These are phyloP conservation scores for Fulvia fulva DNA, from an alignment of 2,329 filamentous ascomycete genomes.

Conservation along the genomic window DNA sequence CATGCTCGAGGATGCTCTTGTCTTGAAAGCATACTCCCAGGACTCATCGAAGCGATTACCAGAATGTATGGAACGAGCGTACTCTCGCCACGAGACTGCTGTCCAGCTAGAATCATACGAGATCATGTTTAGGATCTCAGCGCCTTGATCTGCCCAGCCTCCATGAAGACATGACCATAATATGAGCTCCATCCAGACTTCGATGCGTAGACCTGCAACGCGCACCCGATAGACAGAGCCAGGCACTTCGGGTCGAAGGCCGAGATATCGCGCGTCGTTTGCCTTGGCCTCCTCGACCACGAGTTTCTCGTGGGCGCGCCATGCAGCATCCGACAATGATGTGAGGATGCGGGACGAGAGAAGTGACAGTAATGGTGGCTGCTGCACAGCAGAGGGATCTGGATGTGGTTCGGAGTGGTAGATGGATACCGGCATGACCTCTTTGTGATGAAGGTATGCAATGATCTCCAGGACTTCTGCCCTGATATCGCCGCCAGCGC, in stretches of 20 bases:
- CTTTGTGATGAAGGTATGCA: constrained; percentile 45
- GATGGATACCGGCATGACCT: constrained; percentile 45
- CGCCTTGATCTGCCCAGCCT: constrained; percentile 43
- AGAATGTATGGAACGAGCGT: constrained; percentile 31
- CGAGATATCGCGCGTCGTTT: constrained; percentile 36
- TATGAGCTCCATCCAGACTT: constrained; percentile 51
- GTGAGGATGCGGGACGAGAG: constrained; percentile 48
- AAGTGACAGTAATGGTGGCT: constrained; percentile 47
- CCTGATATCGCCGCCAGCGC: constrained; percentile 33
- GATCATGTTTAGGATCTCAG: constrained; percentile 37
- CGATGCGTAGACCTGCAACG: constrained; percentile 40
- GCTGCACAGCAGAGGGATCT: constrained; percentile 38
- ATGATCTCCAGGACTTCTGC: constrained; percentile 46
- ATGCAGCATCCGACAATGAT: constrained; percentile 48
- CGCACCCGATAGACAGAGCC: constrained; percentile 40
- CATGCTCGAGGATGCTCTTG: constrained; percentile 19
- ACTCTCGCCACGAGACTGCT: constrained; percentile 41
- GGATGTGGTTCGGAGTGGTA: constrained; percentile 38
- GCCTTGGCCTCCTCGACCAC: constrained; percentile 27
- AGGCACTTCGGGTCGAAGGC: constrained; percentile 42
- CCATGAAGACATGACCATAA: constrained; percentile 50
- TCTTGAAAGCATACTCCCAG: constrained; percentile 33
- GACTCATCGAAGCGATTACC: constrained; percentile 17
- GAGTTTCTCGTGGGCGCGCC: constrained; percentile 43
- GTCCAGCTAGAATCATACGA: constrained; percentile 27